Conservation (phyloP, 2,329 filamentous ascomycete species). For the Truncatella angustata region DNA sequence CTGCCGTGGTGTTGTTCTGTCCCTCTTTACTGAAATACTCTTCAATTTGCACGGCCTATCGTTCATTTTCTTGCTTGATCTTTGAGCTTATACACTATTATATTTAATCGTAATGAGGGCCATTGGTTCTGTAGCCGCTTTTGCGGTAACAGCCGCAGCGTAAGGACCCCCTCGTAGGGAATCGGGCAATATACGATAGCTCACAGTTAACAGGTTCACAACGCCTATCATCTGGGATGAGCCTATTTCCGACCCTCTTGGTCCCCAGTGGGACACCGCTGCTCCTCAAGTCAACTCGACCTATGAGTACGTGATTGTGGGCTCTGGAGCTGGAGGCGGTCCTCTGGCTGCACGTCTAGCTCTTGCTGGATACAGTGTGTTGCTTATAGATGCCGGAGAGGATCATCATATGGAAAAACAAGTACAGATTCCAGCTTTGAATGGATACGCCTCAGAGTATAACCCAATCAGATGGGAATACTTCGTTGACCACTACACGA, state of each 20-base stretch:
- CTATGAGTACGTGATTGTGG: slow-evolving; percentile 65
- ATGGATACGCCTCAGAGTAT: slow-evolving; percentile 53
- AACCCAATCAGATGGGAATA: slow-evolving; percentile 59
- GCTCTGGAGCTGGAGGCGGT: slow-evolving; percentile 60
- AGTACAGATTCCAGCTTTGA: slow-evolving; percentile 54
- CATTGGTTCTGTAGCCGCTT: slow-evolving; percentile 8
- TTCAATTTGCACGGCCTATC: not conserved
- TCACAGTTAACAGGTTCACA: not conserved
- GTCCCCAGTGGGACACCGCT: not conserved
- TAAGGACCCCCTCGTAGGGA: not conserved
- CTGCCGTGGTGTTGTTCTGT: not conserved
- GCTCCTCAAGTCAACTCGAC: slow-evolving; percentile 14
- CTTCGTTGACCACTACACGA: slow-evolving; percentile 60
- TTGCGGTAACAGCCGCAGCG: slow-evolving; percentile 9
- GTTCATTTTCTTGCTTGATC: not conserved
- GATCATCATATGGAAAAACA: slow-evolving; percentile 50
- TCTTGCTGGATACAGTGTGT: slow-evolving; percentile 49
- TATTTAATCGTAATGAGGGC: slow-evolving; percentile 10
- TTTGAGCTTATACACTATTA: not conserved
- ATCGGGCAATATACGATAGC: not conserved
- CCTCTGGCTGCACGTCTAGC: slow-evolving; percentile 62
- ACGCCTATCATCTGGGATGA: slow-evolving; percentile 9
- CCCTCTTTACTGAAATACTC: slow-evolving; percentile 4
- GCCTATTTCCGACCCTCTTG: slow-evolving; percentile 2
- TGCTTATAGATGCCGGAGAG: slow-evolving; percentile 34